Evolutionary conservation across 78 protist species (phyloP).

Genomic region (Speleostelium caveatum): DNA sequence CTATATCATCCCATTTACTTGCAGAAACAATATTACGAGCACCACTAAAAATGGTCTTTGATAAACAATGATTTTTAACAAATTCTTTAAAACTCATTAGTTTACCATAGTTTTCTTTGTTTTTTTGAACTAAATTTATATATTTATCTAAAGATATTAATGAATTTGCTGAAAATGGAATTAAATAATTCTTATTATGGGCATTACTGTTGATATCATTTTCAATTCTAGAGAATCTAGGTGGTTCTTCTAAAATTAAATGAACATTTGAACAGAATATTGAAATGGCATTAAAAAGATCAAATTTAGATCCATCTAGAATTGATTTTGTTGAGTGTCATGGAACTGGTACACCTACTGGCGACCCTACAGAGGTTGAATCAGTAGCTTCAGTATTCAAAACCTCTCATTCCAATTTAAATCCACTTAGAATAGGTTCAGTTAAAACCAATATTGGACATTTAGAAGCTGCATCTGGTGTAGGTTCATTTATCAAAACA

Average conservation of each 20-base stretch:
- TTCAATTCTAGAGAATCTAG: neutral
- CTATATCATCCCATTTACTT: slow-evolving; percentile 16
- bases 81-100: slow-evolving; percentile 50
- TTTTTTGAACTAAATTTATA: no score
- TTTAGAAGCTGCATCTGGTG: slow-evolving; percentile 21
- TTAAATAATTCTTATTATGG: slow-evolving; percentile 36
- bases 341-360: slow-evolving; percentile 39
- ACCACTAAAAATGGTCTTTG: slow-evolving; percentile 24
- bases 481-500: no score
- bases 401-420: neutral
- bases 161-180: slow-evolving; percentile 68
- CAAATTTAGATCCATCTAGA: neutral
- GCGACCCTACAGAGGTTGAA: slow-evolving; percentile 25
- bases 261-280: slow-evolving; percentile 87
- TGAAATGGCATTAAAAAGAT: neutral
- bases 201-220: no score
- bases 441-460: slow-evolving; percentile 37
- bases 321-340: slow-evolving; percentile 23
- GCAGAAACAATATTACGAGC: slow-evolving; percentile 19
- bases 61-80: slow-evolving; percentile 22
- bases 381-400: neutral
- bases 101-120: neutral
- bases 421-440: slow-evolving; percentile 27
- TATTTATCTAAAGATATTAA: slow-evolving; percentile 52
- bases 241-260: slow-evolving; percentile 56